Conservation (phyloP, 352 stramenopile species). For the Globisporangium camurandrum region DNA sequence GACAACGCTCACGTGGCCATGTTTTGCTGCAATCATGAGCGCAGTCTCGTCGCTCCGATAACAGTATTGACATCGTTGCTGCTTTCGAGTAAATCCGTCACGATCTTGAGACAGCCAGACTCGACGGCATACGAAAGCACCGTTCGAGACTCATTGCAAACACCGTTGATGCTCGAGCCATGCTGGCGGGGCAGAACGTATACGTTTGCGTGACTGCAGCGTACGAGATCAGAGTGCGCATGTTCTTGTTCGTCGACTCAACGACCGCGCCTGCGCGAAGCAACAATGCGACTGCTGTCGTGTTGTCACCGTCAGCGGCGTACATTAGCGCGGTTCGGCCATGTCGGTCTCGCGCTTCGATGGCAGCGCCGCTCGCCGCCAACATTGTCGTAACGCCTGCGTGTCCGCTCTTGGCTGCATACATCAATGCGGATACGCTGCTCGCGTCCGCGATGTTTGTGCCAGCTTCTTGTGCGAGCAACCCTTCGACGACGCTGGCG, state of each 20-base stretch:
- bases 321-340: not conserved
- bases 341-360: not conserved
- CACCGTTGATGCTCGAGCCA: no score
- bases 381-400: no score
- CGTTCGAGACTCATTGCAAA: no score
- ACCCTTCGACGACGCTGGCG: not conserved
- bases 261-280: no score
- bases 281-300: no score
- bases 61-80: not conserved
- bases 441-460: not conserved
- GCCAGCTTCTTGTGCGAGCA: not conserved
- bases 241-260: no score
- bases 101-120: no score
- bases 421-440: not conserved
- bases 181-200: not conserved
- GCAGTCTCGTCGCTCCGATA: not conserved
- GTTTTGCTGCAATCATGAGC: not conserved
- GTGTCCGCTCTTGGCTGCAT: not conserved
- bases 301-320: slow-evolving; percentile 1
- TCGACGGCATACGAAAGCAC: no score
- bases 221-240: no score
- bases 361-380: not conserved
- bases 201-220: no score
- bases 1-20: not conserved
- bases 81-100: no score